A percentile compares a stretch with the other conserved stretches of the same genome.
phyloP scores from a whole-genome alignment of 495 filamentous ascomycete species.

The Margaritispora aquatica region DNA sequence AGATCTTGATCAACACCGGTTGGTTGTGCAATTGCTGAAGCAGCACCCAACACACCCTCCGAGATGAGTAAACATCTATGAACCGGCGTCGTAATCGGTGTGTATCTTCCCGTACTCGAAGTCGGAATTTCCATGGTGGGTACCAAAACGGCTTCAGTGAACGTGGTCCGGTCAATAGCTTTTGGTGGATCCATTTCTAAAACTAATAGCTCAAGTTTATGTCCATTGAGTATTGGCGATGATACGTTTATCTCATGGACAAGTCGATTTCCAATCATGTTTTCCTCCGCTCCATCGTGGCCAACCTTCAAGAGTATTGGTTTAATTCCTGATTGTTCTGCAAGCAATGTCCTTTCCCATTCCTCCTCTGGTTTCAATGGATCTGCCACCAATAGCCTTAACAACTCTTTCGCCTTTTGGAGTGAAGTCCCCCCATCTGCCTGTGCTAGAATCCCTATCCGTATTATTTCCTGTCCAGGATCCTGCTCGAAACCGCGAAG shows the following conservation, averaged over 20 bases:
- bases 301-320: conserved; percentile 42
- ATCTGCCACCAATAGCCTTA: conserved; percentile 70
- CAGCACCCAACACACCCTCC: conserved; percentile 49
- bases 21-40: conserved; percentile 32
- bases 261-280: conserved; percentile 22
- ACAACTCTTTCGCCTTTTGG: conserved; percentile 47
- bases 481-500: conserved; percentile 66
- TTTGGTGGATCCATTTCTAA: conserved; percentile 33
- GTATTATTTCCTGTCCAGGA: conserved; percentile 52
- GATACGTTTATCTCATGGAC: conserved; percentile 50
- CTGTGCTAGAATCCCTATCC: conserved; percentile 57
- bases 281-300: conserved; percentile 6
- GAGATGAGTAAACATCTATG: conserved; percentile 76
- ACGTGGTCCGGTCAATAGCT: conserved; percentile 20
- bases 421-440: conserved; percentile 29
- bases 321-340: conserved; percentile 28
- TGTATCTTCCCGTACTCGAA: conserved; percentile 51
- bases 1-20: conserved; percentile 27
- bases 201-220: conserved; percentile 76
- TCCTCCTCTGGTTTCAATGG: conserved; percentile 54
- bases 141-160: conserved; percentile 54
- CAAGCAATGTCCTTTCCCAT: conserved; percentile 67
- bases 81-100: conserved; percentile 71
- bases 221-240: conserved; percentile 57
- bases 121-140: conserved; percentile 65